Evolutionary conservation across 2,329 filamentous ascomycete genomes (phyloP).

Genomic region (Xylaria sp.): DNA sequence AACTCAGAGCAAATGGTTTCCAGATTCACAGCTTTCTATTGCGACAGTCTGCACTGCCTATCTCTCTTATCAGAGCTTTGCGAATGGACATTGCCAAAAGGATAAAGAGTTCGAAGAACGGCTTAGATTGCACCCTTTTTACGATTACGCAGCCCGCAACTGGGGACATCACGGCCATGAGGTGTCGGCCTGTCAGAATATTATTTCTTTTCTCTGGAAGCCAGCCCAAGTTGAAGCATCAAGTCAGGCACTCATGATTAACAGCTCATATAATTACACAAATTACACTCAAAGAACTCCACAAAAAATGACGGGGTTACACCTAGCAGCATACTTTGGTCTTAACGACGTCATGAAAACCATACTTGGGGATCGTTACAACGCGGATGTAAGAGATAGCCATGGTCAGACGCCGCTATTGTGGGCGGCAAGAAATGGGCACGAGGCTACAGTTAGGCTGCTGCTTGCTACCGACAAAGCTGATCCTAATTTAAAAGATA

Average conservation of each 20-base stretch:
- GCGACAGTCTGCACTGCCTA: constrained; percentile 13
- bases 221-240: constrained; percentile 14
- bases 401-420: neutral
- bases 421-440: neutral
- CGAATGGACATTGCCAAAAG: neutral
- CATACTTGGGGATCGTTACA: neutral
- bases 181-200: neutral
- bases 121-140: constrained; percentile 11
- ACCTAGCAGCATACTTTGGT: constrained; percentile 17
- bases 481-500: neutral
- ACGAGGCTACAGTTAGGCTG: too few relatives aligned
- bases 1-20: constrained; percentile 48
- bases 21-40: constrained; percentile 36
- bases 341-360: neutral
- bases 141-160: constrained; percentile 14
- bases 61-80: constrained; percentile 18
- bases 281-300: too few relatives aligned
- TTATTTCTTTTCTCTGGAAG: constrained; percentile 9
- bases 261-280: rapidly evolving
- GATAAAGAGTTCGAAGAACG: neutral
- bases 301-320: neutral
- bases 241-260: neutral
- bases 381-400: neutral
- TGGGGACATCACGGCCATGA: constrained; percentile 15
- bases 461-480: neutral